Evolutionary conservation across 371 early-diverging fungal genomes (phyloP), one percentile per base, ranked within the genome.

Genomic region (Mycotypha africana): DNA sequence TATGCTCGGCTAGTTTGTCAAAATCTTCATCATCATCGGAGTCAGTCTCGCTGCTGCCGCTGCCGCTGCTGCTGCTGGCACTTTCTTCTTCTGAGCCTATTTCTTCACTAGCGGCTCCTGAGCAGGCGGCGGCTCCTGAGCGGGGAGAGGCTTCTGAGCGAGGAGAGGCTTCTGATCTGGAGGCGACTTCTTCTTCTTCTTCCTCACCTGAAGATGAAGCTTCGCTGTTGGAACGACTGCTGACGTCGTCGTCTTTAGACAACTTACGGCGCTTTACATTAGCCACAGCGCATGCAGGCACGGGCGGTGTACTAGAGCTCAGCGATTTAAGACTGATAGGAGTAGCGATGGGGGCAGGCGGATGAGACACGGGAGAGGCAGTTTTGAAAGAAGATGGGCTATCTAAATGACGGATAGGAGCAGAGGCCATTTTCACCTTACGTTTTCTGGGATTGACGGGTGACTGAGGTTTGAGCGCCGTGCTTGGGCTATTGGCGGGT

Each of bases 371-470:
- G n/a, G n/a, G n/a, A 17, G 46, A 46, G 28, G 5, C 28, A 8
- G 5, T 11, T 8, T 28, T 28, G 11, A 11, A 28, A 33, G 34
- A 33, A 15, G 35, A 34, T 16, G 42, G 42, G 8, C 41, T 22
- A 17, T 39, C 41, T 6, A 52, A 52, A 44, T 51, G 58, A 28
- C 58, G 43, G 17, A 57, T 57, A 10, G 58, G 58, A 4, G 48
- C 58, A 23, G 58, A 57, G 3, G 58, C 58, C 56, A 56, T 56
- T 35, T 40, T 47, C 6, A 51, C 21, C 37, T 51, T 57, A 17
- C 58, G 47, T 22, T 51, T 51, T 21, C 52, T 57, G 1, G 33
- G 34, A 33, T 15, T 33, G 4, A 6, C 34, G 4, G 34, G 34
- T 33, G 34, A 11, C 4, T 6, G 9, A n/a, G 11, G 4, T 33